Evolutionary conservation across 139 green algal genomes (phyloP).

Genomic region (Axilococcus clingmanii): DNA sequence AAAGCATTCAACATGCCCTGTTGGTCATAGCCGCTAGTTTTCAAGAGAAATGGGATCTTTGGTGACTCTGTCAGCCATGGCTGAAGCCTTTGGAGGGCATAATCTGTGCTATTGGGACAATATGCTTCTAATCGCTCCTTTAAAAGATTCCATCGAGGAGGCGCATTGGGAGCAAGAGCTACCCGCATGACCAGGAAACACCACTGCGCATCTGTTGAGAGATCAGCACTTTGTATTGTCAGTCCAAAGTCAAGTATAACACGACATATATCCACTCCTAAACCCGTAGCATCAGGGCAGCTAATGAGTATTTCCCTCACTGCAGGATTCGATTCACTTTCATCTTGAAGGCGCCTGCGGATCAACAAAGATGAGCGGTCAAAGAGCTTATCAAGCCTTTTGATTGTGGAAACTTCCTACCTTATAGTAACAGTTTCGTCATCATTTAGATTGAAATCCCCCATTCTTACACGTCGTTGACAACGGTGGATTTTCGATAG

Average conservation of each 20-base stretch:
- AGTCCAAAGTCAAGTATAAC: constrained; percentile 52
- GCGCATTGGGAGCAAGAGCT: constrained; percentile 9
- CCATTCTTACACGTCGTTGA: no score
- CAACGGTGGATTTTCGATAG: no score
- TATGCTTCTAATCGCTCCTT: constrained; percentile 12
- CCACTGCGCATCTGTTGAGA: constrained; percentile 45
- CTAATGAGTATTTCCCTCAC: constrained; percentile 39
- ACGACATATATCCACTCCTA: constrained; percentile 29
- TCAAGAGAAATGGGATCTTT: neutral
- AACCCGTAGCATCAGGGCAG: constrained; percentile 41
- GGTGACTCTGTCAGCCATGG: no score
- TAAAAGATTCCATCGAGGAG: constrained; percentile 38
- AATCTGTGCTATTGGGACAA: constrained; percentile 7
- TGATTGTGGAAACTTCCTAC: no score
- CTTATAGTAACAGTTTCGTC: no score
- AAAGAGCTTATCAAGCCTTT: no score
- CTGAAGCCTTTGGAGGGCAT: neutral
- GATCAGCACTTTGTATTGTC: constrained; percentile 31
- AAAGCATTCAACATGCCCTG: constrained; percentile 41
- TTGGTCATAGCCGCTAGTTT: constrained; percentile 13
- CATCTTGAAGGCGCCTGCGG: no score
- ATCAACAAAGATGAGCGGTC: no score
- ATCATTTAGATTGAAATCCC: no score
- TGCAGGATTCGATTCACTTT: no score
- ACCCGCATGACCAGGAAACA: constrained; percentile 47